Percentiles rank a stretch among this genome's conserved stretches.
phyloP scores from a whole-genome alignment of 495 filamentous ascomycete species.

The Xylaria castorea region DNA sequence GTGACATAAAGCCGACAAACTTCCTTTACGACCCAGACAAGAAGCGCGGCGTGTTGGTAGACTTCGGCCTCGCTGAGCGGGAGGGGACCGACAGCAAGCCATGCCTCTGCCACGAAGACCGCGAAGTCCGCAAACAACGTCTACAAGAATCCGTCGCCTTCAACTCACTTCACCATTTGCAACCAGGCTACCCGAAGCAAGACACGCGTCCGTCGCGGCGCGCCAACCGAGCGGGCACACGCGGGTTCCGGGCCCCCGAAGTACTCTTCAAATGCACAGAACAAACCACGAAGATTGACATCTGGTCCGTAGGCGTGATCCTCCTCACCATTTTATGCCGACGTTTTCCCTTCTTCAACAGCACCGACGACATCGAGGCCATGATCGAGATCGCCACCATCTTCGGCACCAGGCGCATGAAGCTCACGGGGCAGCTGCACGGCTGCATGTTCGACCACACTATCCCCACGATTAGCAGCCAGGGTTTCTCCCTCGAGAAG shows the following conservation, averaged over 20 bases:
- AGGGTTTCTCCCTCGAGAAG: constrained; percentile 85
- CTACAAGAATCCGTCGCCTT: constrained; percentile 48
- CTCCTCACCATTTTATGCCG: constrained; percentile 87
- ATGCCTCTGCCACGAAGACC: constrained; percentile 70
- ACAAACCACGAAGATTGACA: constrained; percentile 94
- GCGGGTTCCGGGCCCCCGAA: constrained; percentile 94
- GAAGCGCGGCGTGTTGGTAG: constrained; percentile 86
- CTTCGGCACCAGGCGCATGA: constrained; percentile 87
- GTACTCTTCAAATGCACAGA: constrained; percentile 97
- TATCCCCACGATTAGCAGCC: constrained; percentile 85
- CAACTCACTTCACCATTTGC: constrained; percentile 52
- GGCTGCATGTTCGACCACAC: constrained; percentile 87
- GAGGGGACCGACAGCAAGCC: constrained; percentile 75
- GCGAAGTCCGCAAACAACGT: constrained; percentile 46
- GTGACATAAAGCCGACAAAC: constrained; percentile 99
- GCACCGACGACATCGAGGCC: constrained; percentile 92
- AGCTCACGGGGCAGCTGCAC: constrained; percentile 78
- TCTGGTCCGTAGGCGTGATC: constrained; percentile 96
- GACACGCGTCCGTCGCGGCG: constrained; percentile 86
- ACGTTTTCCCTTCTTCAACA: constrained; percentile 98
- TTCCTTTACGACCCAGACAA: constrained; percentile 91
- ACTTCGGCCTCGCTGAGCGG: constrained; percentile 93
- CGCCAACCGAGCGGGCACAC: constrained; percentile 94
- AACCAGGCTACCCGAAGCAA: constrained; percentile 79
- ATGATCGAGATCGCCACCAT: constrained; percentile 97